Evolutionary conservation across 352 stramenopile species (phyloP).

Genomic region (Pythium plurisporium): DNA sequence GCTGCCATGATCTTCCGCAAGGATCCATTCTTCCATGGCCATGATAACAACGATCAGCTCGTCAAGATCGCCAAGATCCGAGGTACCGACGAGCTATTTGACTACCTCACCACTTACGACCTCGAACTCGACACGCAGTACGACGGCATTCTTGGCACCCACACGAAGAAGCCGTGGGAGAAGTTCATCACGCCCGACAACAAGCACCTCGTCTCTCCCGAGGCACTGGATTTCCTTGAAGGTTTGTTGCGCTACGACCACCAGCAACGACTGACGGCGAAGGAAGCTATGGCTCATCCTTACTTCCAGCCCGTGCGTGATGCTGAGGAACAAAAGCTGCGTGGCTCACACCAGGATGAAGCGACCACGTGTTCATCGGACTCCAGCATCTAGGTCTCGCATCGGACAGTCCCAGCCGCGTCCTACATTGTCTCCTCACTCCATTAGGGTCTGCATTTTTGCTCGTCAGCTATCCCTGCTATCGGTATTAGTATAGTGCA

Average conservation of each 20-base stretch:
- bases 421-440: neutral
- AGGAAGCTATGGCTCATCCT: conserved; percentile 97
- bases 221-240: conserved; percentile 96
- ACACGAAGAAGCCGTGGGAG: conserved; percentile 98
- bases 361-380: conserved; percentile 14
- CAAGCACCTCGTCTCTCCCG: conserved; percentile 94
- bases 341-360: conserved; percentile 6
- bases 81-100: conserved; percentile 97
- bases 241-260: conserved; percentile 90
- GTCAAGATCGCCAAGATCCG: conserved; percentile 98
- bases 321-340: conserved; percentile 15
- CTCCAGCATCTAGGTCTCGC: conserved; percentile 8
- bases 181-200: conserved; percentile 99
- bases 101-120: conserved; percentile 99
- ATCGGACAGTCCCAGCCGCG: neutral
- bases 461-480: neutral
- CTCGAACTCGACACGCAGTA: conserved; percentile 98
- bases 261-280: conserved; percentile 97
- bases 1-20: conserved; percentile 99
- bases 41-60: conserved; percentile 99
- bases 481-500: conserved; percentile 1
- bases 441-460: conserved; percentile 21
- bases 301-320: conserved; percentile 89
- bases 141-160: conserved; percentile 95
- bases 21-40: conserved; percentile 99